phyloP scores from a whole-genome alignment of 148 eudicot genomes.

The Arbutus unedo region DNA sequence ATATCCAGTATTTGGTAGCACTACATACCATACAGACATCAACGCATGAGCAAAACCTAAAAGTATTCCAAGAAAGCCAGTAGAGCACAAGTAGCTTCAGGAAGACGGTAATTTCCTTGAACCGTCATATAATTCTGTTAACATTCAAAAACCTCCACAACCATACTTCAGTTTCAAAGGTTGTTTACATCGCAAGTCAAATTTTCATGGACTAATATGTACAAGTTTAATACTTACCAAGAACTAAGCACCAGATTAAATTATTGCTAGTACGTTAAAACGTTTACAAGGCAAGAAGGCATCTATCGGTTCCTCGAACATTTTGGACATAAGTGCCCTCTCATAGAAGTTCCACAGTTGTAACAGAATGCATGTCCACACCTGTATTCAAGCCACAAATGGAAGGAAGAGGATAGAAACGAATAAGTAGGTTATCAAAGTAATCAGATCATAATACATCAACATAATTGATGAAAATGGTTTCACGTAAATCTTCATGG shows the following conservation, averaged over 20 bases:
- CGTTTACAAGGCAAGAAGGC: neutral
- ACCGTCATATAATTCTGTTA: neutral
- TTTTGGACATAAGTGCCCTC: neutral
- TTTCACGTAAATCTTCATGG: neutral
- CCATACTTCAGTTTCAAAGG: neutral
- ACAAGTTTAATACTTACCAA: neutral
- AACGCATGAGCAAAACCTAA: neutral
- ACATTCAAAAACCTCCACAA: neutral
- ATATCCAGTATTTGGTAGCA: neutral
- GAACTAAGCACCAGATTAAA: neutral
- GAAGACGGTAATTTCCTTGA: neutral
- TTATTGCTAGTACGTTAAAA: neutral
- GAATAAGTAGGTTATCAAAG: neutral
- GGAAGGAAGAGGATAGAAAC: neutral
- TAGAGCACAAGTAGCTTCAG: neutral
- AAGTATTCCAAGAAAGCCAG: neutral
- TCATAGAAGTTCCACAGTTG: neutral
- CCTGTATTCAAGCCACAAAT: constrained; percentile 27
- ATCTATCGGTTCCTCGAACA: neutral
- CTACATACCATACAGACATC: neutral
- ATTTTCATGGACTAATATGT: neutral
- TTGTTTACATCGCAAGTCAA: neutral
- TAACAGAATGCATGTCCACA: constrained; percentile 50
- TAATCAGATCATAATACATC: neutral
- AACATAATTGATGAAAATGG: neutral